phyloP scores from a whole-genome alignment of 176 grass and related monocot species.

The Saccharum spontaneum region DNA sequence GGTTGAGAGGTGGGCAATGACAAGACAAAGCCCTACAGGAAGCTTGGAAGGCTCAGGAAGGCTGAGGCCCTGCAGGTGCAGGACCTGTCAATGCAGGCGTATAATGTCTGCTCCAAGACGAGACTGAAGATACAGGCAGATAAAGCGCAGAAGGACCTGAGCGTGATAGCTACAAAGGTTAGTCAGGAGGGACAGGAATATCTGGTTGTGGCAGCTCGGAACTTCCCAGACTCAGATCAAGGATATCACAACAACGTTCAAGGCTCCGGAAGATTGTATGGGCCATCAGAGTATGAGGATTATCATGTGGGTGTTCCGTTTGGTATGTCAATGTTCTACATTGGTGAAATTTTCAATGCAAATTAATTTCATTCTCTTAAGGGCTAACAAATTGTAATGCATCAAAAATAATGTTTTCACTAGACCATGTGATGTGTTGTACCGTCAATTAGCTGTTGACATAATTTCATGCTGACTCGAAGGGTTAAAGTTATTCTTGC shows the following conservation, averaged over 20 bases:
- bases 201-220: constrained; percentile 49
- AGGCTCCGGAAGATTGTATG: constrained; percentile 49
- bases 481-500: no score
- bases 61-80: constrained; percentile 60
- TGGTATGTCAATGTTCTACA: constrained; percentile 48
- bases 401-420: no score
- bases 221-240: constrained; percentile 68
- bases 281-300: constrained; percentile 56
- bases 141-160: constrained; percentile 78
- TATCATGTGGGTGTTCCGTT: constrained; percentile 89
- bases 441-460: no score
- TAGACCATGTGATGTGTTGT: no score
- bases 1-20: no score
- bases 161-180: constrained; percentile 51
- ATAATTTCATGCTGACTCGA: no score
- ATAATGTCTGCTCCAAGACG: constrained; percentile 66
- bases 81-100: constrained; percentile 42
- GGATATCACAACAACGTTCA: constrained; percentile 59
- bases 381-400: no score
- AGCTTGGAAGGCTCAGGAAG: constrained; percentile 20
- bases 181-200: constrained; percentile 79
- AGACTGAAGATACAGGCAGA: constrained; percentile 80
- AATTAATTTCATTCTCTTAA: neutral
- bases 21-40: no score
- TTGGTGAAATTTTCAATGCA: neutral